A percentile compares a stretch with the other conserved stretches of the same genome.
Conservation (phyloP, 1,284 basidiomycete species). For the Takashimella tepidaria region DNA sequence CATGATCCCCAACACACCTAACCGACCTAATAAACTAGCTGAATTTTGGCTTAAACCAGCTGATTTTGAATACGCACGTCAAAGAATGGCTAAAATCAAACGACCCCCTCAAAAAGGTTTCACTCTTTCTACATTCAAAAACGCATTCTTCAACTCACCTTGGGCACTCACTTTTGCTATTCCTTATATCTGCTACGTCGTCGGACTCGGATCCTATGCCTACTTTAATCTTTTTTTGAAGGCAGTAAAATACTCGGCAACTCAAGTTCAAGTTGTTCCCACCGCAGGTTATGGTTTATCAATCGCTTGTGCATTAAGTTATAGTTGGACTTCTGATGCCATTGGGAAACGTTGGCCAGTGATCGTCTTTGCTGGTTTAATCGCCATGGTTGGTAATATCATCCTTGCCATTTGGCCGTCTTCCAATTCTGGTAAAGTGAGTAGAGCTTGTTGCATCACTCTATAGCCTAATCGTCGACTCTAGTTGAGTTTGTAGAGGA, state of each 20-base stretch:
- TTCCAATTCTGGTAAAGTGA: neutral
- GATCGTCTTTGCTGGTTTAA: constrained; percentile 10
- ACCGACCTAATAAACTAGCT: constrained; percentile 18
- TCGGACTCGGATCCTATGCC: constrained; percentile 16
- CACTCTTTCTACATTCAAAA: constrained; percentile 10
- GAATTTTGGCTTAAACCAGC: constrained; percentile 17
- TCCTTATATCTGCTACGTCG: constrained; percentile 16
- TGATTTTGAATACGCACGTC: constrained; percentile 17
- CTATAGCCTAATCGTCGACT: too few relatives aligned
- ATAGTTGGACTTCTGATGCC: constrained; percentile 19
- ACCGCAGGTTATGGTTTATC: constrained; percentile 19
- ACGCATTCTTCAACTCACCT: constrained; percentile 3
- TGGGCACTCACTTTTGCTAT: constrained; percentile 6
- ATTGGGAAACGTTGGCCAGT: constrained; percentile 15
- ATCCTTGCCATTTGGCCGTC: constrained; percentile 2
- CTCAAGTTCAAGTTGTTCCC: constrained; percentile 8
- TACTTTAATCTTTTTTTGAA: constrained; percentile 23
- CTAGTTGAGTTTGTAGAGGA: too few relatives aligned
- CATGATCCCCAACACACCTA: constrained; percentile 6
- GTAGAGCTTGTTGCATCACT: too few relatives aligned
- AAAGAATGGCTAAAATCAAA: constrained; percentile 11
- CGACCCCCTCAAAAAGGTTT: constrained; percentile 17
- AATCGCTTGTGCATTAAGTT: constrained; percentile 13
- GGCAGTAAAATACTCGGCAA: constrained; percentile 8
- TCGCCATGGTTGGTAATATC: constrained; percentile 19